phyloP scores from a whole-genome alignment of 345 rosid genomes.

The Erodium maritimum region DNA sequence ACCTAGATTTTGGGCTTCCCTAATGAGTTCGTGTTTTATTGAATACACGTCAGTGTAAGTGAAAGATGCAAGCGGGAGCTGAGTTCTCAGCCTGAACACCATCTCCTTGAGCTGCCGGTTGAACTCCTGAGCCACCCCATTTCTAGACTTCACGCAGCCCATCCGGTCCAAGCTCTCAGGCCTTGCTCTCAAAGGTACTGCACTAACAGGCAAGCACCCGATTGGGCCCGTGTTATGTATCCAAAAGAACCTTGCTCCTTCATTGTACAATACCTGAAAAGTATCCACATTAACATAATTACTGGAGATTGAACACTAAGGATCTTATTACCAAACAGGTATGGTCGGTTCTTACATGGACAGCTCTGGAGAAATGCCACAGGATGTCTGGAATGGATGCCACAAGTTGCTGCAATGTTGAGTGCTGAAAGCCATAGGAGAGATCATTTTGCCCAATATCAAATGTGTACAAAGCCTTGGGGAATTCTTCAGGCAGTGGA shows the following conservation, averaged over 20 bases:
- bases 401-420: constrained; percentile 28
- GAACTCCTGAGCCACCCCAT: constrained; percentile 43
- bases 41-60: constrained; percentile 51
- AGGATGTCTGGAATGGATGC: constrained; percentile 40
- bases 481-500: constrained; percentile 46
- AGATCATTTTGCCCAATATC: constrained; percentile 68
- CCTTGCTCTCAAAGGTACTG: constrained; percentile 12
- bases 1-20: constrained; percentile 33
- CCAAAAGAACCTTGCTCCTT: constrained; percentile 64
- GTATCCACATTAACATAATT: not conserved
- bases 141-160: constrained; percentile 42
- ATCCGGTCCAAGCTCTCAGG: constrained; percentile 23
- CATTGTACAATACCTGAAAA: constrained; percentile 33
- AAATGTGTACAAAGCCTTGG: constrained; percentile 41
- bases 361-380: constrained; percentile 27
- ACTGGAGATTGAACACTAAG: not conserved
- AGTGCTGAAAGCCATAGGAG: constrained; percentile 30
- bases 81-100: constrained; percentile 20
- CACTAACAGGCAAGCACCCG: constrained; percentile 47
- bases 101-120: constrained; percentile 39
- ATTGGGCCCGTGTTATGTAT: constrained; percentile 60
- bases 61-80: constrained; percentile 28
- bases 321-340: too few species aligned
- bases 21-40: constrained; percentile 35
- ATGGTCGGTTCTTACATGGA: constrained; percentile 22